These are phyloP conservation scores for Candida boidinii DNA, from an alignment of 805 yeast genomes.

Conservation along the genomic window DNA sequence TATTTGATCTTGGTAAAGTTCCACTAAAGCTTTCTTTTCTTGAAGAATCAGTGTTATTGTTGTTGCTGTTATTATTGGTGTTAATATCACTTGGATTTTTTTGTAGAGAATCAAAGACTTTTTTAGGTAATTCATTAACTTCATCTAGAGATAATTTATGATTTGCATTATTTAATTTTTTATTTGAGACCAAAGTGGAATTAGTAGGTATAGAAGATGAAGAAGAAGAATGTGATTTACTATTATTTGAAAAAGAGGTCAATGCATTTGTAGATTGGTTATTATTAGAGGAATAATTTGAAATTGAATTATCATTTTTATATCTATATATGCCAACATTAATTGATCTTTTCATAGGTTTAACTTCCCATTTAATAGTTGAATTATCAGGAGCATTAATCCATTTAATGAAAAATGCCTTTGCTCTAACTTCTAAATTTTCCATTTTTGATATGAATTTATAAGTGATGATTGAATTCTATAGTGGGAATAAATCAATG, in stretches of 20 bases:
- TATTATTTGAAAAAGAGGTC: too few relatives aligned
- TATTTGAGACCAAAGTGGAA: not conserved
- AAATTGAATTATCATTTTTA: constrained; percentile 10
- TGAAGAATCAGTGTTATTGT: too few relatives aligned
- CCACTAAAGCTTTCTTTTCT: too few relatives aligned
- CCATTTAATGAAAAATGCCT: constrained; percentile 89
- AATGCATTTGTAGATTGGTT: not conserved
- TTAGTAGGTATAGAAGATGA: not conserved
- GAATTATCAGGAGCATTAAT: constrained; percentile 64
- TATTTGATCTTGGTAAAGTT: too few relatives aligned
- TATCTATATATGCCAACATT: constrained; percentile 25
- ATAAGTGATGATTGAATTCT: too few relatives aligned
- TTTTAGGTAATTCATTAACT: constrained; percentile 23
- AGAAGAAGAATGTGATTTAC: constrained; percentile 7
- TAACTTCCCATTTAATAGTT: constrained; percentile 67
- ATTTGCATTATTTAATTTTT: too few relatives aligned
- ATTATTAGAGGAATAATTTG: not conserved
- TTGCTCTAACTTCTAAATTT: constrained; percentile 81
- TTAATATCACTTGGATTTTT: too few relatives aligned
- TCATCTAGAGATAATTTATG: constrained; percentile 11
- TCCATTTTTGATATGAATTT: constrained; percentile 63
- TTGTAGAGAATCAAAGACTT: constrained; percentile 15
- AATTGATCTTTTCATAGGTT: constrained; percentile 65
- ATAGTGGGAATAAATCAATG: too few relatives aligned
- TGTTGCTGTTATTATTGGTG: too few relatives aligned